Percentiles rank a stretch among this genome's conserved stretches.
Conservation (phyloP, 768 basidiomycete species). For the Pleurotus ostreatus region DNA sequence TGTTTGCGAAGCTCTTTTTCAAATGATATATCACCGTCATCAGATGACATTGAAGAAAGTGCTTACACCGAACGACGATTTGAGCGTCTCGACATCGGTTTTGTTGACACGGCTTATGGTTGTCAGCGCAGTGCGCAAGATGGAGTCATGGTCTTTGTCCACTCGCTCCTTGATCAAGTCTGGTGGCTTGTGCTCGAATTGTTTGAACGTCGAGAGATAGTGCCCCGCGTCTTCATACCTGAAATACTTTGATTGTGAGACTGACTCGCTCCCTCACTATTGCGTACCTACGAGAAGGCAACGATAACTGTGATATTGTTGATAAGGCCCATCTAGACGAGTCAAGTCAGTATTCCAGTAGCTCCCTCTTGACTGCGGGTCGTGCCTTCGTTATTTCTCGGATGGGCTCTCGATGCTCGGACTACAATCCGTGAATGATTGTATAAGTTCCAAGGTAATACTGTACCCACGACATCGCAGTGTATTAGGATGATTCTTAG, state of each 20-base stretch:
- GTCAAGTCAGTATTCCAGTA: slow-evolving; percentile 5
- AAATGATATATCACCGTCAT: not conserved
- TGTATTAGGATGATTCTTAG: slow-evolving; percentile 83
- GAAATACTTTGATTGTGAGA: slow-evolving; percentile 4
- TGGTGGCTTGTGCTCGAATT: slow-evolving; percentile 90
- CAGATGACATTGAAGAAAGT: not conserved
- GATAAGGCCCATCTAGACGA: slow-evolving; percentile 68
- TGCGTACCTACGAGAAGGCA: slow-evolving; percentile 72
- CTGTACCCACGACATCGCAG: slow-evolving; percentile 81
- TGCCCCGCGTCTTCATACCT: slow-evolving; percentile 91
- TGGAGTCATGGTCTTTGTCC: slow-evolving; percentile 82
- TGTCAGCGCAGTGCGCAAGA: slow-evolving; percentile 80
- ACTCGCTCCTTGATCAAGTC: slow-evolving; percentile 92
- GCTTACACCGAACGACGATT: slow-evolving; percentile 87
- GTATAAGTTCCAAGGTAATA: not conserved
- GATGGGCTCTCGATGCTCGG: slow-evolving; percentile 87
- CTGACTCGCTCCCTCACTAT: not conserved
- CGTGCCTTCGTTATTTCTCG: slow-evolving; percentile 86
- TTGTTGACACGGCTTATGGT: slow-evolving; percentile 93
- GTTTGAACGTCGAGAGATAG: slow-evolving; percentile 88
- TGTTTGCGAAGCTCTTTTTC: slow-evolving; percentile 78
- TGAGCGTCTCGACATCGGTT: slow-evolving; percentile 92
- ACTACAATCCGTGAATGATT: slow-evolving; percentile 37
- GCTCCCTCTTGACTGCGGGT: slow-evolving; percentile 1
- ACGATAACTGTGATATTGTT: slow-evolving; percentile 92